Percentiles rank a stretch among this genome's conserved stretches.
Evolutionary conservation across 2,329 filamentous ascomycete species (phyloP).

Genomic region (Penicillium sp.): DNA sequence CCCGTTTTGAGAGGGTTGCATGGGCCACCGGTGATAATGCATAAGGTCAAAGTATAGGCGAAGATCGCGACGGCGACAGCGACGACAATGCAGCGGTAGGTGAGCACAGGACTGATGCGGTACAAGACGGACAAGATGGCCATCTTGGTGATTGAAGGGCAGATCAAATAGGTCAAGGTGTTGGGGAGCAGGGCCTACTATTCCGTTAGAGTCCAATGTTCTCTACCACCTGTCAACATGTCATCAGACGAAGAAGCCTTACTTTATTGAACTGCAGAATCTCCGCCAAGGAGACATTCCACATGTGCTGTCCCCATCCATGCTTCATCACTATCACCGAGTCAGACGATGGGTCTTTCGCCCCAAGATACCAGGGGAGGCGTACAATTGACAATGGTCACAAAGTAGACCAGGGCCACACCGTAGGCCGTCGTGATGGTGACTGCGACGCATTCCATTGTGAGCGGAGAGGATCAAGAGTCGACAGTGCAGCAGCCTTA

Average conservation of each 20-base stretch:
- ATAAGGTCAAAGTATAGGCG: constrained; percentile 10
- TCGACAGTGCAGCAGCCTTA: background rate
- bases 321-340: constrained; percentile 2
- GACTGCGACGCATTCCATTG: constrained; percentile 5
- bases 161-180: constrained; percentile 12
- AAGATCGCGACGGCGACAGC: constrained; percentile 3
- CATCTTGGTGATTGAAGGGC: constrained; percentile 11
- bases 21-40: constrained; percentile 13
- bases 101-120: constrained; percentile 11
- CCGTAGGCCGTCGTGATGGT: constrained; percentile 13
- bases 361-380: background rate
- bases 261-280: constrained; percentile 11
- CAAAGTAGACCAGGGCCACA: constrained; percentile 6
- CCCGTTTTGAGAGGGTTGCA: constrained; percentile 14
- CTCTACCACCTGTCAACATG: no score
- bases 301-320: constrained; percentile 16
- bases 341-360: background rate
- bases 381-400: constrained; percentile 10
- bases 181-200: constrained; percentile 7
- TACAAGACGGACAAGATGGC: constrained; percentile 14
- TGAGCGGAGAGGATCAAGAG: background rate
- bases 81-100: constrained; percentile 5
- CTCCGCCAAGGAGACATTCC: constrained; percentile 11
- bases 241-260: no score
- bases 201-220: background rate